Evolutionary conservation across 768 basidiomycete species (phyloP), one percentile per base, ranked within the genome.

Genomic region (Paxillus involutus): DNA sequence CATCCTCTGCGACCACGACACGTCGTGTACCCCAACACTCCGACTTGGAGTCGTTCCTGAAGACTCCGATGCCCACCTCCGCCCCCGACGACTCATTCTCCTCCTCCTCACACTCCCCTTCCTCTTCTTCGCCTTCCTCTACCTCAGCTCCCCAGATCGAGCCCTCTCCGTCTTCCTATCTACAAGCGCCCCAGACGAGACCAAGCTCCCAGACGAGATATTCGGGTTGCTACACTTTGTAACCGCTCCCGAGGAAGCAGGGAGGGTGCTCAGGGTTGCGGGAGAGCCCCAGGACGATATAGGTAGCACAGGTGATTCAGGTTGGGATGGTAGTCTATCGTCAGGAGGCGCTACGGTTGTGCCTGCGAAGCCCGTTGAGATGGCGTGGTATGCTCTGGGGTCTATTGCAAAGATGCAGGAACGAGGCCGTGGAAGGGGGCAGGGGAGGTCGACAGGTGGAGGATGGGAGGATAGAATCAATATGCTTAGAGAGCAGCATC

Each of bases 181-280:
- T 32, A 75, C 77, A 29, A 74, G 67, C 50, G 64, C 80, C 44
- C 68, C 69, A 24, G 62, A 75, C 55, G 64, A 78, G 40, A 61
- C 77, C 57, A 71, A 73, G 51, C 57, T 64, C 35, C 71, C 64
- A 44, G 74, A 80, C 48, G 89, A 91, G 68, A 81, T 90, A 26
- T 87, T 84, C 50, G 89, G 86, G 0, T 72, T 91, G n/a, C 72
- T 90, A 30, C 78, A 86, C 61, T 76, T 90, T 41, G 80, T 86
- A 30, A 82, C 82, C 0, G 75, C 78, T 30, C 58, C 67, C 6
- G 60, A 61, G 39, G 67, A 68, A 17, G 53, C 58, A 30, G 56
- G 47, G 17, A 53, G 67, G 0, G 43, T 60, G n/a, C 11, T 67
- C 33, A 36, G 3, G 26, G 29, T 42, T 4, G 36, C 44, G 0